Evolutionary conservation across 257 asterid genomes (phyloP), one percentile per base, ranked within the genome.

Genomic region (Eucommia ulmoides): DNA sequence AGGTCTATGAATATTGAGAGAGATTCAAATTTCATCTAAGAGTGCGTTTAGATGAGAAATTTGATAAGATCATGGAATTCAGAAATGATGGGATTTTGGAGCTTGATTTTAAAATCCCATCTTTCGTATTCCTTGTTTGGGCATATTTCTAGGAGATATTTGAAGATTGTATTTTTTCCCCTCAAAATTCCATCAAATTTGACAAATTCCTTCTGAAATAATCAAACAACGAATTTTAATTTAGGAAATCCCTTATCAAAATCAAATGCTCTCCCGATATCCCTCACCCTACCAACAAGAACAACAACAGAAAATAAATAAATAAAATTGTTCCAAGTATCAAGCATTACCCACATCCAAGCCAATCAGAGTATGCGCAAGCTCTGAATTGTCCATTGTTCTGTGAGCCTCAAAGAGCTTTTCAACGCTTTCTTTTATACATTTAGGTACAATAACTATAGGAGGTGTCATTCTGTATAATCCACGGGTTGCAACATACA

Each of bases 401-500:
- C 95, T 74, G 77, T 91, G 98, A 0, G 94, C 96, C 71, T 86
- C 93, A 62, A 91, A 91, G 57, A 86, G 65, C 83, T 77, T 86
- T 51, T 91, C 93, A 19, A 91, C 95, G 56, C 62, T 78, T 60
- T 64, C 84, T 59, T 71, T 83, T 45, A 91, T 67, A 24, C 64
- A 72, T 56, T 80, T 86, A 33, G 98, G 98, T 55, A 91, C 96
- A 67, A 91, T 52, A 64, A 91, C 67, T 17, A 81, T 83, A 7
- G 98, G 98, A 18, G 96, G 86, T 8, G 67, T 65, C 96, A 86
- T 78, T 61, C 78, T 62, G 58, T 86, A 83, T 50, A 86, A 70
- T 38, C 94, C 92, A 41, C 98, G 96, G 0, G 96, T 83, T 0
- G 96, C 96, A 68, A 91, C 98, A 57, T 80, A 86, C 96, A 91